A percentile compares a stretch with the other conserved stretches of the same genome.
Evolutionary conservation across 768 basidiomycete species (phyloP).

Genomic region (Cystofilobasidium bisporidii): DNA sequence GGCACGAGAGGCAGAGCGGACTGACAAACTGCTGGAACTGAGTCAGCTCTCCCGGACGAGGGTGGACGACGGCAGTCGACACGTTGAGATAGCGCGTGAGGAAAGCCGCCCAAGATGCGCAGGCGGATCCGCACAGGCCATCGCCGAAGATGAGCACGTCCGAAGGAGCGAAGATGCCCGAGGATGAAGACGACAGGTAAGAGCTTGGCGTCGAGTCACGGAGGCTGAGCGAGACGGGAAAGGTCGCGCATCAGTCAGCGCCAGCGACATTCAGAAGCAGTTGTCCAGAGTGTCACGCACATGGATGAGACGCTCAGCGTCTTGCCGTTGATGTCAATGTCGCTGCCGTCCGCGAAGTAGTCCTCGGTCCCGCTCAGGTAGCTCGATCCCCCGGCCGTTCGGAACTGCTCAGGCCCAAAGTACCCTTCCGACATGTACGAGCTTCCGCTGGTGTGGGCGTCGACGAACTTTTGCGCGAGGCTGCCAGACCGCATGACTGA

Average conservation of each 20-base stretch:
- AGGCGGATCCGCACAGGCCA: conserved; percentile 10
- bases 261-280: too few species aligned
- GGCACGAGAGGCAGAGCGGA: background rate
- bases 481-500: background rate
- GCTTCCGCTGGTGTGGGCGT: background rate
- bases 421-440: background rate
- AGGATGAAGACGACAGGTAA: background rate
- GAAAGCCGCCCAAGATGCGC: conserved; percentile 2
- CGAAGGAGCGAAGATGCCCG: background rate
- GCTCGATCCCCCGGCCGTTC: background rate
- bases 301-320: background rate
- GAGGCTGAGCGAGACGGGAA: background rate
- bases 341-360: background rate
- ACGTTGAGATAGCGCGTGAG: background rate
- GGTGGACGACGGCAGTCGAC: background rate
- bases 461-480: background rate
- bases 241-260: too few species aligned
- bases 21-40: background rate
- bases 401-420: background rate
- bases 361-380: background rate
- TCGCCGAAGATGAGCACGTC: conserved; percentile 9
- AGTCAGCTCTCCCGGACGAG: background rate
- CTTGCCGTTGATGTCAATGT: conserved; percentile 3
- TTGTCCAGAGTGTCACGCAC: conserved; percentile 2
- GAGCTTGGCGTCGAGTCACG: background rate